Base-by-base conservation (phyloP, 768 basidiomycete species). In the Boletus edulis region DNA sequence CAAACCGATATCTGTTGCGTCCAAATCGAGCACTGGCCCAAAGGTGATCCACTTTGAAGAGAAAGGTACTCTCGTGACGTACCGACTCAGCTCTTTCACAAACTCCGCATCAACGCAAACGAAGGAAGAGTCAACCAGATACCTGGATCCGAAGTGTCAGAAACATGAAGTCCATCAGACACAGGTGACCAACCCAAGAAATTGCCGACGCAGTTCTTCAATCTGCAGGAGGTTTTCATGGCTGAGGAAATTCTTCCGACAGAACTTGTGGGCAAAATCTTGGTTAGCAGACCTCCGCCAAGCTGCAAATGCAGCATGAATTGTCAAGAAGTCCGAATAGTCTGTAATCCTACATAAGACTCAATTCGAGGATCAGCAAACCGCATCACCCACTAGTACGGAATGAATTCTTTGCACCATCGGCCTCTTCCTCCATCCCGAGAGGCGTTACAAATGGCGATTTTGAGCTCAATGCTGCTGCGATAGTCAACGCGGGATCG, bases 401-500 rank as follows among this genome's bases (percentile, higher is more conserved):
- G 76, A 98, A 98, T 6, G 81, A 78, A 38, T 75, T 74, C 71
- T 94, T 97, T 37, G 94, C 90, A 13, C 82, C 79, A 66, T 94
- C 87, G 0, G 95, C 95, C 63, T 94, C 89, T 54, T 83, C 77
- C 70, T 97, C 94, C 43, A 86, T 76, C 3, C 96, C 95, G 55
- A 96, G 82, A 0, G 96, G 95, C 3, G 88, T 81, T 20, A 98
- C 70, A 68, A 98, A 99, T 0, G 95, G 96, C 2, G 91, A 92
- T 69, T 98, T 98, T 1, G 91, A 87, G 66, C 91, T 95, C 40
- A 98, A 75, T 1, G 91, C 84, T 7, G 96, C 96, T 15, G 93
- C 94, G 55, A 99, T 94, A 6, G 96, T 97, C 46, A 99, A 77
- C n/a, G 94, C 96, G 2, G 95, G 92, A 71, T 98, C 96, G 57